These are phyloP conservation scores for Daldinia vernicosa DNA, from an alignment of 495 filamentous ascomycete species.

Conservation along the genomic window DNA sequence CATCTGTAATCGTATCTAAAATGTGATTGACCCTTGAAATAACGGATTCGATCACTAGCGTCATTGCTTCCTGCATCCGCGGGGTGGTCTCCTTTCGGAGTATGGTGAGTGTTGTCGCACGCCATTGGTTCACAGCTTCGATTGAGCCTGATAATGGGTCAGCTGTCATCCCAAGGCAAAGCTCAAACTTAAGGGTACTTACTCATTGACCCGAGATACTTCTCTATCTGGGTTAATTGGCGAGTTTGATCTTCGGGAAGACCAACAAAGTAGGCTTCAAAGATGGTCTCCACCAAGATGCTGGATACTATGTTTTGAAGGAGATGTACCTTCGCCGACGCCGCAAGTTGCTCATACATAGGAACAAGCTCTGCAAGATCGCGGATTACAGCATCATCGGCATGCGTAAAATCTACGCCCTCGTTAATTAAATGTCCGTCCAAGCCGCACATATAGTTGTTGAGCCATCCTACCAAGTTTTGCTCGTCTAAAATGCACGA, in stretches of 20 bases:
- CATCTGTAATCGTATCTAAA: slow-evolving; percentile 54
- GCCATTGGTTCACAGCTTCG: slow-evolving; percentile 64
- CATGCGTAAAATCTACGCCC: slow-evolving; percentile 51
- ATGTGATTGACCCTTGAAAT: slow-evolving; percentile 52
- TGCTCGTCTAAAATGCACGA: slow-evolving; percentile 62
- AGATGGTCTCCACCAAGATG: slow-evolving; percentile 60
- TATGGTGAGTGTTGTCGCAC: slow-evolving; percentile 60
- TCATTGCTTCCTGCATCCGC: slow-evolving; percentile 55
- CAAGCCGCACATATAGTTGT: slow-evolving; percentile 1
- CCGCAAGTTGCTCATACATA: slow-evolving; percentile 57
- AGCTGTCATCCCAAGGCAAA: slow-evolving; percentile 24
- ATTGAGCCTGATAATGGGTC: slow-evolving; percentile 49
- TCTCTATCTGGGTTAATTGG: slow-evolving; percentile 56
- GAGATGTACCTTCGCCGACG: slow-evolving; percentile 60
- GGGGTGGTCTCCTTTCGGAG: slow-evolving; percentile 56
- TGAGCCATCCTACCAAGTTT: slow-evolving; percentile 55
- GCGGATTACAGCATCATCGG: slow-evolving; percentile 45
- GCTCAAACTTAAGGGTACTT: slow-evolving; percentile 30
- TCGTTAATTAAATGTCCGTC: slow-evolving; percentile 26
- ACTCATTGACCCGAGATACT: slow-evolving; percentile 57
- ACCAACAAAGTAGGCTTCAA: slow-evolving; percentile 63
- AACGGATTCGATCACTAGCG: slow-evolving; percentile 47
- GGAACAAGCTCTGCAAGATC: slow-evolving; percentile 59
- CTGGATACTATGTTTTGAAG: slow-evolving; percentile 62
- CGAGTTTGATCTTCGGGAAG: slow-evolving; percentile 53